Base-by-base conservation (phyloP, 1,284 basidiomycete genomes). In the Ganoderma sinense region DNA sequence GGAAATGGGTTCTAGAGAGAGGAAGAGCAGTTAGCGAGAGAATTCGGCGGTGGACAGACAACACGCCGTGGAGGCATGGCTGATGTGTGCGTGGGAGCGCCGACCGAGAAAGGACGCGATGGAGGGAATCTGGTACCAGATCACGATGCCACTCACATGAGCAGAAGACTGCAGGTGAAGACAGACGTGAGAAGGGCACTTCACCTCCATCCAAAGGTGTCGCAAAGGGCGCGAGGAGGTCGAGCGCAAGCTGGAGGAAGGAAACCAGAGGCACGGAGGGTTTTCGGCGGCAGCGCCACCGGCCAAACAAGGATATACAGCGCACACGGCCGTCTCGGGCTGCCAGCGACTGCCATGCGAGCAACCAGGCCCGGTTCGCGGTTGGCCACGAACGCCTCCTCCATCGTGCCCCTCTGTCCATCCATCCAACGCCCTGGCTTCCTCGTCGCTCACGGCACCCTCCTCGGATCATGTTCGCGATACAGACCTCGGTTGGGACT, bases 201-300 rank as follows among this genome's bases (percentile, higher is more conserved):
- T 43, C 64, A 39, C 64, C 36, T 43, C 33, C 62, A 61, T 62
- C 59, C 60, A 51, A 64, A 51, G 29, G 39, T 60, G 56, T 66
- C 64, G 68, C 68, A 68, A 67, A 53, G 39, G 65, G 68, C 58
- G 55, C 68, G 64, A 60, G 58, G 45, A 29, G 63, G 66, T 64
- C 59, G 65, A 23, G 2, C 48, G 48, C 41, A 31, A n/a, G 16
- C 8, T 59, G 69, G 62, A 55, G 63, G 53, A 31, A 65, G 69
- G 68, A 68, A 64, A 66, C 70, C 70, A 68, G 72, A 69, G 72
- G 69, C 69, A 68, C 56, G 63, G 67, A 65, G 40, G 31, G 69
- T 60, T 43, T 62, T 69, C 65, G 59, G 62, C 31, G 60, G 10
- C 20, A 59, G 55, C 72, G 72, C 72, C 70, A 73, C 70, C 58